phyloP scores from a whole-genome alignment of 805 yeast species.

The Candida tallmaniae region DNA sequence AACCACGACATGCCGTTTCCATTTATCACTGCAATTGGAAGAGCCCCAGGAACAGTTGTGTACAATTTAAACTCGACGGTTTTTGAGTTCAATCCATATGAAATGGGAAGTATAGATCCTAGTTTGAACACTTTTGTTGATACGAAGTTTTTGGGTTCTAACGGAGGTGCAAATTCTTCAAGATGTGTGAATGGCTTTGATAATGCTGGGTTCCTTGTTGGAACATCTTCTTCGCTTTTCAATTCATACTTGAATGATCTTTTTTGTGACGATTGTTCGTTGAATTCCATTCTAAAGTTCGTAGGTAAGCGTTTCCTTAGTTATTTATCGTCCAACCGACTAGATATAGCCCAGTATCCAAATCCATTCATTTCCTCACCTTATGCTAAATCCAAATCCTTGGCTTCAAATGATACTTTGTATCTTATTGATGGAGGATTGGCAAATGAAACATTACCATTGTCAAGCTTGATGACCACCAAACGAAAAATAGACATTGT shows the following conservation, averaged over 20 bases:
- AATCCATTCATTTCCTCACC: constrained; percentile 33
- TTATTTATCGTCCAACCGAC: constrained; percentile 19
- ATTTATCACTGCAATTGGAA: constrained; percentile 30
- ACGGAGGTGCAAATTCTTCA: constrained; percentile 26
- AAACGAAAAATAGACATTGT: constrained; percentile 33
- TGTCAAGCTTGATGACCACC: constrained; percentile 28
- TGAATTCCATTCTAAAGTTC: constrained; percentile 22
- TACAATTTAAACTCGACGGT: constrained; percentile 35
- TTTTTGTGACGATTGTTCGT: constrained; percentile 28
- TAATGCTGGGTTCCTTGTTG: constrained; percentile 36
- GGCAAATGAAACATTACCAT: constrained; percentile 33
- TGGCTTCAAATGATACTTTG: constrained; percentile 22
- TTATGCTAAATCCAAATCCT: constrained; percentile 18
- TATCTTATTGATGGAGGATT: constrained; percentile 38
- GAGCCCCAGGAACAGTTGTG: constrained; percentile 27
- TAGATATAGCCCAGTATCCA: constrained; percentile 34
- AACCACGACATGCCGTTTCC: constrained; percentile 42
- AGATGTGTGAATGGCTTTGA: constrained; percentile 33
- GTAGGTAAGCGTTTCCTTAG: constrained; percentile 20
- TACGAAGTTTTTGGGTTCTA: constrained; percentile 32
- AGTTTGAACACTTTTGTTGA: constrained; percentile 36
- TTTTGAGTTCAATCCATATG: constrained; percentile 38
- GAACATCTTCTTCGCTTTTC: constrained; percentile 38
- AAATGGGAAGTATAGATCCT: constrained; percentile 39
- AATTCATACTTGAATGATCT: constrained; percentile 31